Evolutionary conservation across 306 rosid genomes (phyloP).

Genomic region (Rubus parviflorus): DNA sequence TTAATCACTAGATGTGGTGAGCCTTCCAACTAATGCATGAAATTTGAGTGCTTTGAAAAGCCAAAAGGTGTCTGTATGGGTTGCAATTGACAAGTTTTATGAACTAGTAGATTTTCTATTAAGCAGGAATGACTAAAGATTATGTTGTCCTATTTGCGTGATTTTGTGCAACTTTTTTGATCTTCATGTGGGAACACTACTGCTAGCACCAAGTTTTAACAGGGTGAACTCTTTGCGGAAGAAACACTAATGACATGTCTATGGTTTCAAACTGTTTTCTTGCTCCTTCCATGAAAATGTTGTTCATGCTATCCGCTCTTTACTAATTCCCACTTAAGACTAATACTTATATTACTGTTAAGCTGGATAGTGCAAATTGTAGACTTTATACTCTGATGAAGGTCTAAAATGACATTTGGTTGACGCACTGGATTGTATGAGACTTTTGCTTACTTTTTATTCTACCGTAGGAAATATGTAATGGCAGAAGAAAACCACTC

Average conservation of each 20-base stretch:
- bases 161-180: too few relatives aligned
- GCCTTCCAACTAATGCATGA: background rate
- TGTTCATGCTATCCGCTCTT: background rate
- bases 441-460: background rate
- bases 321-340: background rate
- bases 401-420: background rate
- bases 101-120: too few relatives aligned
- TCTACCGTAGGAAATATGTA: background rate
- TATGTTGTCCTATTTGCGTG: too few relatives aligned
- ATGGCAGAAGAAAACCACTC: background rate
- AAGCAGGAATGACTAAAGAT: too few relatives aligned
- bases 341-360: background rate
- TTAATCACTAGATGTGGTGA: background rate
- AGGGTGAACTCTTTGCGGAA: background rate
- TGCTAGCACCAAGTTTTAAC: background rate
- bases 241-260: background rate
- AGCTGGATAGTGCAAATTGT: background rate
- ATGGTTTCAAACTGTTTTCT: background rate
- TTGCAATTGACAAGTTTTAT: background rate
- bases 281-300: too few relatives aligned
- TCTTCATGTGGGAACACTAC: background rate
- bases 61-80: background rate
- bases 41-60: constrained; percentile 4
- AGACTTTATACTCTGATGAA: background rate
- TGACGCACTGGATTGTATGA: background rate